Percentiles rank a stretch among this genome's conserved stretches.
phyloP scores from a whole-genome alignment of 2,329 filamentous ascomycete genomes.

The Phaeosphaeriaceae sp. region DNA sequence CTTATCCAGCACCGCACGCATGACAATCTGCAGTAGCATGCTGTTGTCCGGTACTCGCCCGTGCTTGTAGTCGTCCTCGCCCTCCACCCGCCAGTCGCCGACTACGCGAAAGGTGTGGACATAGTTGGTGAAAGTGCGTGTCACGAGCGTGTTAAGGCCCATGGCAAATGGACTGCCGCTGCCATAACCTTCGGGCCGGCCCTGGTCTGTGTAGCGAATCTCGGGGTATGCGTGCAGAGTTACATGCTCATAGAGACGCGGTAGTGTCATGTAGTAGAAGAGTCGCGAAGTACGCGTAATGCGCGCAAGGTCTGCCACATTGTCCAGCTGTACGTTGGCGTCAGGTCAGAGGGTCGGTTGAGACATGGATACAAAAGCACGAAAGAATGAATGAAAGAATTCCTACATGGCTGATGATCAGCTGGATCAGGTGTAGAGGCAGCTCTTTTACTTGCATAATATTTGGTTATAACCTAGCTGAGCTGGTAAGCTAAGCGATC shows the following conservation, averaged over 20 bases:
- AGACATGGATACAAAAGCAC: too few relatives aligned
- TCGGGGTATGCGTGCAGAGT: slow-evolving; percentile 64
- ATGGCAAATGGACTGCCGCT: slow-evolving; percentile 68
- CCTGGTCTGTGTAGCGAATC: slow-evolving; percentile 63
- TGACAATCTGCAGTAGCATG: slow-evolving; percentile 67
- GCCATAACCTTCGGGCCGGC: slow-evolving; percentile 66
- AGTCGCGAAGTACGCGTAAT: slow-evolving; percentile 66
- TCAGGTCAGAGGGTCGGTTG: slow-evolving; percentile 12
- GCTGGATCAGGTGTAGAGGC: slow-evolving; percentile 64
- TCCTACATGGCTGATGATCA: slow-evolving; percentile 63
- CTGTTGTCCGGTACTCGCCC: slow-evolving; percentile 68
- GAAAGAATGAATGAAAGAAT: too few relatives aligned
- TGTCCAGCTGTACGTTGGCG: slow-evolving; percentile 56
- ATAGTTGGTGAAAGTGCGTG: slow-evolving; percentile 59
- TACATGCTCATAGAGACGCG: slow-evolving; percentile 64
- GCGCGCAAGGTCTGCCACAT: slow-evolving; percentile 64
- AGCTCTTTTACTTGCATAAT: slow-evolving; percentile 49
- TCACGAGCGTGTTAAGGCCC: slow-evolving; percentile 67
- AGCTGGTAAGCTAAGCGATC: slow-evolving; percentile 40
- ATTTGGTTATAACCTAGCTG: slow-evolving; percentile 38
- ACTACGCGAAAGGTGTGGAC: slow-evolving; percentile 60
- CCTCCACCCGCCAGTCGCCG: slow-evolving; percentile 64
- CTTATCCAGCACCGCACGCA: slow-evolving; percentile 65
- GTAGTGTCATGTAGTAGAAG: slow-evolving; percentile 69
- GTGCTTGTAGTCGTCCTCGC: slow-evolving; percentile 63